These are phyloP conservation scores for Cryptosporidium sp. DNA, from an alignment of 169 alveolate genomes.

Conservation along the genomic window DNA sequence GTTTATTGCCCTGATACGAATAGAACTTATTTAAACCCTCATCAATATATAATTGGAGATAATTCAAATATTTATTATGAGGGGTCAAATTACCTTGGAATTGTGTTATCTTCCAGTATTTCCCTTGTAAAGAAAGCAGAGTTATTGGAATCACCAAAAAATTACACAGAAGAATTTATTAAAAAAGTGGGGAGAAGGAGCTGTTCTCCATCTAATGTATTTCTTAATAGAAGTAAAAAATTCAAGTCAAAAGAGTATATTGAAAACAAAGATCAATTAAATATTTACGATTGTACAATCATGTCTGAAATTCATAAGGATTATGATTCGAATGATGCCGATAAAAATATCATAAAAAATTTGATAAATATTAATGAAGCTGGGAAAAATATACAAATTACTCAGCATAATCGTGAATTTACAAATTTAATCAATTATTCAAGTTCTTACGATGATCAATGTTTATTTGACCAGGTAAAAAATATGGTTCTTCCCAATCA, in stretches of 20 bases:
- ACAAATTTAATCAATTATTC: background rate
- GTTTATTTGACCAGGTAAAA: background rate
- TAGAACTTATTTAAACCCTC: conserved; percentile 39
- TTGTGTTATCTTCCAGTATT: conserved; percentile 22
- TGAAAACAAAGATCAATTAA: background rate
- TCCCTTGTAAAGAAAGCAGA: conserved; percentile 34
- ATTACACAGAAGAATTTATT: background rate
- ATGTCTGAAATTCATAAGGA: background rate
- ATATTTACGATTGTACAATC: background rate
- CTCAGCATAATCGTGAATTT: conserved; percentile 5
- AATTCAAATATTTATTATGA: conserved; percentile 14
- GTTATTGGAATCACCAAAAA: conserved; percentile 26
- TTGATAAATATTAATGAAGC: background rate
- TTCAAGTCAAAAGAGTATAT: background rate
- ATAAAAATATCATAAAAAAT: too few species aligned
- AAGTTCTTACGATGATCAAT: background rate
- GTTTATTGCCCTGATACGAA: conserved; percentile 28
- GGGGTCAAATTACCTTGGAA: conserved; percentile 23
- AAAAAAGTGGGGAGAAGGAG: conserved; percentile 22
- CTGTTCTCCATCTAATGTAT: conserved; percentile 15
- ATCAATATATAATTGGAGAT: conserved; percentile 39
- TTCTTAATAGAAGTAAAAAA: background rate
- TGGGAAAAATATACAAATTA: background rate
- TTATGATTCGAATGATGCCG: background rate
- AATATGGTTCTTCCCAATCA: background rate